Evolutionary conservation across 2,329 filamentous ascomycete genomes (phyloP), one percentile per base, ranked within the genome.

Genomic region (Pezicula rhizophila): DNA sequence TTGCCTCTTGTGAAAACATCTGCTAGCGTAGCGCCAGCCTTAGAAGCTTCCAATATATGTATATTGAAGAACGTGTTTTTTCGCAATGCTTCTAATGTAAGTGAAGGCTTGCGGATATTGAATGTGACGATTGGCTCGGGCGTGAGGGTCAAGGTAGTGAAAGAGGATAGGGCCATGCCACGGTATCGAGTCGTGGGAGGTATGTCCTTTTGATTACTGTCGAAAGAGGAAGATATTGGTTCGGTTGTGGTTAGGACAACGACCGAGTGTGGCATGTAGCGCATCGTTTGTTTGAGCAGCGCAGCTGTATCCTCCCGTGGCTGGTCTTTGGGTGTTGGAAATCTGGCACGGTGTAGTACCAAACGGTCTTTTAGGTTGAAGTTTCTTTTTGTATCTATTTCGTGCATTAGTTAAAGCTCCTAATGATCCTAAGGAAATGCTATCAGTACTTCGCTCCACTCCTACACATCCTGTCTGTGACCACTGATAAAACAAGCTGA

Each of bases 161-260:
- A 63, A 4, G 64, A 65, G 5, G 64, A 66, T n/a, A 66, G 38
- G 8, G 63, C 61, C 56, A 65, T 64, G 6, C 59, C 61, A 25
- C 57, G 46, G 34, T 46, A 51, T 8, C 48, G 28, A 12, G 44
- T 40, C 17, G 20, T 17, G 6, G 15, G 7, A 4, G 31, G 18
- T 6, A 35, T 33, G 5, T 47, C 31, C 18, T 15, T 18, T 45
- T 15, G 33, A 14, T 14, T 39, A 34, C 26, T 35, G 34, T 31
- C 28, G 28, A 31, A 11, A 12, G 28, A 31, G n/a, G 11, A 10
- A 31, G 46, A 20, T 5, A 33, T 25, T 28, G 39, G 26, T 11
- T 28, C 37, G 12, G 42, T 48, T 10, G 62, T 57, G 6, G 61
- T 62, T 17, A 62, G 48, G 18, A 64, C 54, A 3, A 63, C 61